Evolutionary conservation across 116 monocot genomes (phyloP).

Genomic region (Phalaenopsis hybrid): DNA sequence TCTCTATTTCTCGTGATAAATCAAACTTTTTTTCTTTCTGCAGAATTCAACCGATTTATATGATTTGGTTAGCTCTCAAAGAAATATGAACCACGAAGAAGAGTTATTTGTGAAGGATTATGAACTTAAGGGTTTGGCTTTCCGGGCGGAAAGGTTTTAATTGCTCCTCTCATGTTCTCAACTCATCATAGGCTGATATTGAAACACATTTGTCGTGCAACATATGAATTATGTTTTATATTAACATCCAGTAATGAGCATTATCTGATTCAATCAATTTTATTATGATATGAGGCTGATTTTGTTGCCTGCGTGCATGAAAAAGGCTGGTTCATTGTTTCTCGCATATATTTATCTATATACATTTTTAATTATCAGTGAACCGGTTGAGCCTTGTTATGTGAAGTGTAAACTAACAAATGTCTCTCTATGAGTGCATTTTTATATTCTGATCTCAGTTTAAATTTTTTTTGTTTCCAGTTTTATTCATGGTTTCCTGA

Average conservation of each 20-base stretch:
- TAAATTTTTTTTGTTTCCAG: no score
- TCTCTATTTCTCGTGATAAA: background rate
- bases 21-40: slow-evolving; percentile 1
- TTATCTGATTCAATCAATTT: background rate
- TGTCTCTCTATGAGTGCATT: background rate
- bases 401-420: background rate
- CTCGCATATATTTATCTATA: no score
- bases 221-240: background rate
- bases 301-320: background rate
- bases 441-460: no score
- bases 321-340: background rate
- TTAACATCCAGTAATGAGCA: background rate
- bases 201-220: background rate
- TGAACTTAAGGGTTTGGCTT: slow-evolving; percentile 57
- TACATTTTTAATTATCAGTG: no score
- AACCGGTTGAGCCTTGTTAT: no score
- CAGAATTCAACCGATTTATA: slow-evolving; percentile 91
- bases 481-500: no score
- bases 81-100: slow-evolving; percentile 81
- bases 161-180: background rate
- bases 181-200: background rate
- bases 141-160: slow-evolving; percentile 84
- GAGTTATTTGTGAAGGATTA: slow-evolving; percentile 65
- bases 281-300: background rate
- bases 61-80: slow-evolving; percentile 95